Evolutionary conservation across 2,329 filamentous ascomycete species (phyloP).

Genomic region (Epichloe amarillans): DNA sequence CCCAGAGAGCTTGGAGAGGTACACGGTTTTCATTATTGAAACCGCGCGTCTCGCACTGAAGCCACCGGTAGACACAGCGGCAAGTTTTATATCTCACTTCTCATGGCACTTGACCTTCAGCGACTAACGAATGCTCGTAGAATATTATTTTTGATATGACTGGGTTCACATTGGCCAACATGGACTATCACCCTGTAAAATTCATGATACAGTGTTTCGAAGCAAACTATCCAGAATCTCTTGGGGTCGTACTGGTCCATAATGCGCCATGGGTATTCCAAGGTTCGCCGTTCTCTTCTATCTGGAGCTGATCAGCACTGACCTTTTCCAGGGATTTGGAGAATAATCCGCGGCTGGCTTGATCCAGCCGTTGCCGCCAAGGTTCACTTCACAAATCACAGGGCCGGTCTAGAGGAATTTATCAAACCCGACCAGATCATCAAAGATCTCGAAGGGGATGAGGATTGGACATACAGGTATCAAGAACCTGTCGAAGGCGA

Average conservation of each 20-base stretch:
- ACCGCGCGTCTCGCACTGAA: conserved; percentile 74
- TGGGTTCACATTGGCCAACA: conserved; percentile 83
- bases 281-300: conserved; percentile 35
- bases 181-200: conserved; percentile 95
- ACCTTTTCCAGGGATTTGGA: conserved; percentile 63
- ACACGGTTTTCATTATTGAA: conserved; percentile 90
- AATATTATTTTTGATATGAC: conserved; percentile 95
- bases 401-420: conserved; percentile 65
- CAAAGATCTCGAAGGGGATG: conserved; percentile 74
- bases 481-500: conserved; percentile 63
- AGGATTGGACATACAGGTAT: conserved; percentile 76
- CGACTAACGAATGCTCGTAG: conserved; percentile 27
- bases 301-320: not conserved
- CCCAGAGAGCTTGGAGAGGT: conserved; percentile 70
- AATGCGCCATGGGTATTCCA: conserved; percentile 97
- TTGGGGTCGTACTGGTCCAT: conserved; percentile 84
- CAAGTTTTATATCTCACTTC: conserved; percentile 35
- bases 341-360: conserved; percentile 87
- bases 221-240: conserved; percentile 90
- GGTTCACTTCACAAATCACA: conserved; percentile 80
- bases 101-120: too few species aligned
- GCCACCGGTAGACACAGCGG: conserved; percentile 78
- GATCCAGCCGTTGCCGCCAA: conserved; percentile 93
- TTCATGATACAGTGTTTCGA: conserved; percentile 99
- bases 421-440: conserved; percentile 59